Base-by-base conservation (phyloP, 2,329 filamentous ascomycete genomes). In the Amesomyces nigricolor region DNA sequence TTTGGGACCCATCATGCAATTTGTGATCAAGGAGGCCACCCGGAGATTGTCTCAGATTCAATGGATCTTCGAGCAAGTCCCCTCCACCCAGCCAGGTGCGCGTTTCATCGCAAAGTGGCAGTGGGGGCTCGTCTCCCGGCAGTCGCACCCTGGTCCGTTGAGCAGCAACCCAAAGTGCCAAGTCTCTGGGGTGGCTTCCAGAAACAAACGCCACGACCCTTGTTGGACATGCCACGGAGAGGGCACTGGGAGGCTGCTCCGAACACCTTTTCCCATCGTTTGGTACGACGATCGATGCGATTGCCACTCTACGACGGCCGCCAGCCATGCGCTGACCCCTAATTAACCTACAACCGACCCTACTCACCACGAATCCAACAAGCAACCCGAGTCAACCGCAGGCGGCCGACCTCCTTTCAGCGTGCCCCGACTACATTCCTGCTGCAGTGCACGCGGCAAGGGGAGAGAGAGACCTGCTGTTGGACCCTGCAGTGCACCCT, bases 241-340 rank as follows among this genome's bases (percentile, higher is more conserved):
- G 45, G 38, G 63, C 65, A 59, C 59, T 48, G 61, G 22, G 22
- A 65, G 61, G 62, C 63, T 63, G 64, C 57, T 63, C 56, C 61
- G 62, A 62, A 64, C 64, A 65, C 61, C 59, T 64, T 65, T 64
- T 58, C 47, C 46, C 47, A 54, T 55, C 45, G 43, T 53, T 54
- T 46, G 35, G 59, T 63, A 51, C 58, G 51, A 62, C 61, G 48
- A 26, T 32, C 52, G 53, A 35, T 53, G 52, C 57, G 39, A 60
- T 61, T 53, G 43, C 51, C 51, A 32, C 45, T 37, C 51, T 39
- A 47, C 45, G 38, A 40, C 49, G 37, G 49, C 54, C 38, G 54
- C 53, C 57, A 53, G 58, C 56, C 47, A 64, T 65, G 62, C 50
- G 58, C 62, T 64, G 63, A 65, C 46, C 46, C 9, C 17, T 50